Evolutionary conservation across 306 rosid genomes (phyloP).

Genomic region (Fagus sylvatica): DNA sequence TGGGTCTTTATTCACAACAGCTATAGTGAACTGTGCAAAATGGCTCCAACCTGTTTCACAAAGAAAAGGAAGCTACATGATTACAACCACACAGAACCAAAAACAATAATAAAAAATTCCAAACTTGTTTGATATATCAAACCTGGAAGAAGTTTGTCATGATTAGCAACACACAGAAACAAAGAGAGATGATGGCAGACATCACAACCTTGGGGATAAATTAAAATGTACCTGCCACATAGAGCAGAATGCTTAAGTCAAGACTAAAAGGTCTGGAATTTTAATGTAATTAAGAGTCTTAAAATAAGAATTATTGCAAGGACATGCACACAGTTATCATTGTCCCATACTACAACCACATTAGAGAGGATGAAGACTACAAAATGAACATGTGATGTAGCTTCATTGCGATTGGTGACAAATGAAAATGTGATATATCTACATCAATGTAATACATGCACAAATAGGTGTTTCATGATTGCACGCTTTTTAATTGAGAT

Average conservation of each 20-base stretch:
- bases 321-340: not conserved
- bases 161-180: conserved; percentile 97
- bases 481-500: not conserved
- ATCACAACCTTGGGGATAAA: conserved; percentile 98
- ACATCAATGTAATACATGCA: not conserved
- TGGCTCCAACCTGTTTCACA: conserved; percentile 84
- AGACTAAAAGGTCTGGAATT: not conserved
- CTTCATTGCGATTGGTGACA: not conserved
- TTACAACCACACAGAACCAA: conserved; percentile 20
- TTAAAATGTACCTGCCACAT: conserved; percentile 89
- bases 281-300: not conserved
- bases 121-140: conserved; percentile 10
- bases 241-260: conserved; percentile 25
- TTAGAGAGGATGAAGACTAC: too few species aligned
- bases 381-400: not conserved
- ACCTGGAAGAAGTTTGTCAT: conserved; percentile 99
- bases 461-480: not conserved
- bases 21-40: conserved; percentile 96
- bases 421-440: not conserved
- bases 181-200: conserved; percentile 97
- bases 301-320: too few species aligned
- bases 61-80: conserved; percentile 6
- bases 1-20: conserved; percentile 94
- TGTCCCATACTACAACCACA: not conserved
- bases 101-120: conserved; percentile 18